phyloP scores from a whole-genome alignment of 2,329 filamentous ascomycete genomes.

The Sporothrix humicola region DNA sequence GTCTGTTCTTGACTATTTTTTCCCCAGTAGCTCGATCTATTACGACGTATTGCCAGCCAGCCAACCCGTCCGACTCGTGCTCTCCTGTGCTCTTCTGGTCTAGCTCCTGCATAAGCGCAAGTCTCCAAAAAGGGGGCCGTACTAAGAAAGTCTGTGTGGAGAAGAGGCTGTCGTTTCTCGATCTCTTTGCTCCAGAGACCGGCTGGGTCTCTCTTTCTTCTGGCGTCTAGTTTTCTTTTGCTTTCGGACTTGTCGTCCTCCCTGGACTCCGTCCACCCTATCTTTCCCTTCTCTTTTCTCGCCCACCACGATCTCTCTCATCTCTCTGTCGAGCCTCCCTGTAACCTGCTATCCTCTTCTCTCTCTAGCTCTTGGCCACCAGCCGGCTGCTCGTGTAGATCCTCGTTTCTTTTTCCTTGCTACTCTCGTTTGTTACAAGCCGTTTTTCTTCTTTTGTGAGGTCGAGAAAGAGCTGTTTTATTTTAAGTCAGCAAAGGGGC shows the following conservation, averaged over 20 bases:
- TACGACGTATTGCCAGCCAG: background rate
- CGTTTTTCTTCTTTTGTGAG: background rate
- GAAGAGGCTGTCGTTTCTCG: background rate
- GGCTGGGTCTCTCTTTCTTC: background rate
- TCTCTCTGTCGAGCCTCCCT: slow-evolving; percentile 17
- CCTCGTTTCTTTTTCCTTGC: slow-evolving; percentile 22
- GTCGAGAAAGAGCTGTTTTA: background rate
- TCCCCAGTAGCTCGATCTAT: background rate
- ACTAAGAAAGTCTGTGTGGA: background rate
- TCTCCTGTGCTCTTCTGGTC: slow-evolving; percentile 1
- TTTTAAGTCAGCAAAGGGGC: slow-evolving; percentile 16
- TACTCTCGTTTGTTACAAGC: background rate
- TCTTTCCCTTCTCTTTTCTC: background rate
- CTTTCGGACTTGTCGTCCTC: slow-evolving; percentile 6
- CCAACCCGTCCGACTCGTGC: background rate
- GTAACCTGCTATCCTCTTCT: slow-evolving; percentile 15
- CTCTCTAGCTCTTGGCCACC: slow-evolving; percentile 17
- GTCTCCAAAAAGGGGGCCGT: background rate
- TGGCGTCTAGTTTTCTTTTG: background rate
- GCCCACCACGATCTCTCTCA: background rate
- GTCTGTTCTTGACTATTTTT: background rate
- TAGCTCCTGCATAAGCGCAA: slow-evolving; percentile 28
- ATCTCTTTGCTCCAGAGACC: background rate
- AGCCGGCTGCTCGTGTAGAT: slow-evolving; percentile 16
- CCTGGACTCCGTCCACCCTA: slow-evolving; percentile 2